Base-by-base conservation (phyloP, 495 filamentous ascomycete species). In the Rhypophila decipiens region DNA sequence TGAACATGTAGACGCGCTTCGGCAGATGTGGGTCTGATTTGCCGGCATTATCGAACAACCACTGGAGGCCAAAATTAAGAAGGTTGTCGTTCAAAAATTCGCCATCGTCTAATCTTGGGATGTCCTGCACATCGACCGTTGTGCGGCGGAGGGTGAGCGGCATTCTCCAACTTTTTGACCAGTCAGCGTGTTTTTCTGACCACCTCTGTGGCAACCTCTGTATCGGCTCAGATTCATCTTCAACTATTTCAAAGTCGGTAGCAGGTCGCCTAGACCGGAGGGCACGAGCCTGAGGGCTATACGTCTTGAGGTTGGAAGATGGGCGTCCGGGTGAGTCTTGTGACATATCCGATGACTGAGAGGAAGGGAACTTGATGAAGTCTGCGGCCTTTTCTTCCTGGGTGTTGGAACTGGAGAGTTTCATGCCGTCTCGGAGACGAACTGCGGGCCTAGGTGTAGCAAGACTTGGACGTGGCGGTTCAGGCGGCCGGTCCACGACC, bases 71-170 rank as follows among this genome's bases (percentile, higher is more conserved):
- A 60, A 96, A 96, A 17, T 74, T 80, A 46, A 98, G 83, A 22
- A 98, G 67, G 58, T 88, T 95, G 66, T 98, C 93, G 55, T 98
- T 98, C 15, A 98, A 63, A 45, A 85, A 95, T 54, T 96, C 75
- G n/a, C 80, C 81, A 50, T 88, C 87, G 43, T 90, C 83, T 17
- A 97, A 74, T 29, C 89, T 77, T 18, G 79, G 72, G 42, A 95
- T 83, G 62, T 98, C 93, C 15, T 78, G 73, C 51, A 83, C 83
- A 46, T 87, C 80, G 12, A 97, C 87, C 19, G 82, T 83, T 15
- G 86, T 70, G 27, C 68, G 69, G 4, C 87, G 86, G 57, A 84
- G 93, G 2, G 85, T 71, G 17, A 97, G 68, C 10, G 89, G 73
- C 19, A 78, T 77, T 29, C 59, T 58, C 72, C 73, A 76, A 15